Percentiles rank a stretch among this genome's conserved stretches.
These are phyloP conservation scores for Papiliotrema fonsecae DNA, from an alignment of 1,284 basidiomycete genomes.

Conservation along the genomic window DNA sequence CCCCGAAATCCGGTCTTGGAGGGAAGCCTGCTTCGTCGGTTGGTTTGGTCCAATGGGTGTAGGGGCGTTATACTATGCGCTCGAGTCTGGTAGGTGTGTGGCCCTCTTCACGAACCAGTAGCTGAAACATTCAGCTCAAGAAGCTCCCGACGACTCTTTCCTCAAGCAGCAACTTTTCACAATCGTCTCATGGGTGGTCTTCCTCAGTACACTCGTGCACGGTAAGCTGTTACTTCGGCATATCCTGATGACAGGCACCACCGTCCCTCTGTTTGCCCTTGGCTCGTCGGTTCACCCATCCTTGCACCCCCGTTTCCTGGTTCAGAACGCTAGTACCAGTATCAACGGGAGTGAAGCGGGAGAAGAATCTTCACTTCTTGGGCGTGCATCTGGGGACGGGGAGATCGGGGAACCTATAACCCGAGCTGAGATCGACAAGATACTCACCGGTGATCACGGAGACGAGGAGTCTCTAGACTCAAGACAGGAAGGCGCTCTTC, in stretches of 20 bases:
- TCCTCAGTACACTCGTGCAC: slow-evolving; percentile 23
- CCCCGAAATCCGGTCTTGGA: slow-evolving; percentile 16
- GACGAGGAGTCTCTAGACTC: slow-evolving; percentile 11
- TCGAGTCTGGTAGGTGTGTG: slow-evolving; percentile 14
- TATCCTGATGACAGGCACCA: slow-evolving; percentile 10
- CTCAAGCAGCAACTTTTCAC: slow-evolving; percentile 19
- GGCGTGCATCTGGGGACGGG: too few species aligned
- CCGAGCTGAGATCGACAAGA: slow-evolving; percentile 12
- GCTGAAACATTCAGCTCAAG: slow-evolving; percentile 9
- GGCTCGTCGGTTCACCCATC: slow-evolving; percentile 18
- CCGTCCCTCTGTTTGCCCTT: slow-evolving; percentile 20
- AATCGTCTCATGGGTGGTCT: slow-evolving; percentile 22
- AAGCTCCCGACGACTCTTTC: slow-evolving; percentile 6
- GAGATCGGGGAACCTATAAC: slow-evolving; percentile 16
- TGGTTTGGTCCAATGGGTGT: slow-evolving; percentile 29
- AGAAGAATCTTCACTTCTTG: slow-evolving; percentile 10
- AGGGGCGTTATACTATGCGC: slow-evolving; percentile 23
- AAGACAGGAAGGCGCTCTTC: slow-evolving; percentile 9
- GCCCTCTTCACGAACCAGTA: not conserved
- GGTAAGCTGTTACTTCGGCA: slow-evolving; percentile 3
- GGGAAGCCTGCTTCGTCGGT: slow-evolving; percentile 21
- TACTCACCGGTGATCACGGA: slow-evolving; percentile 10
- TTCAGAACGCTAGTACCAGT: slow-evolving; percentile 3
- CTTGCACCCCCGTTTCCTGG: slow-evolving; percentile 20
- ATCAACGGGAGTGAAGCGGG: slow-evolving; percentile 1